phyloP scores from a whole-genome alignment of 306 rosid genomes.

The Gastrolobium villosum region DNA sequence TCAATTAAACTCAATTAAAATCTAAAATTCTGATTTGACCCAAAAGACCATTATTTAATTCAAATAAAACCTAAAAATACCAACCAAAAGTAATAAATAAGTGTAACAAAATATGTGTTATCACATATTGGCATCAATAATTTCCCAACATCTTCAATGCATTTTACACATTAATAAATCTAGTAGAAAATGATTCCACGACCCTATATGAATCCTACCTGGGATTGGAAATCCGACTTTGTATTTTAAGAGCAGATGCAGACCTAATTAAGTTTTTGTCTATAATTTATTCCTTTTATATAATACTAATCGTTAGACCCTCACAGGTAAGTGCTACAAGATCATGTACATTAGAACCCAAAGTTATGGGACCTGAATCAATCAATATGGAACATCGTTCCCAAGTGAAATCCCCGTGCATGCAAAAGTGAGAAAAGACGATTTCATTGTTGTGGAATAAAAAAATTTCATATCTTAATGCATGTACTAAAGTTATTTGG shows the following conservation, averaged over 20 bases:
- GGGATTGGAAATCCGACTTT: neutral
- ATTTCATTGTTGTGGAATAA: neutral
- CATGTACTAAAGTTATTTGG: neutral
- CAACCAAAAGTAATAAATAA: too few species aligned
- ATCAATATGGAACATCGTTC: conserved; percentile 17
- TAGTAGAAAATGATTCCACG: conserved; percentile 14
- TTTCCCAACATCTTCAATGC: neutral
- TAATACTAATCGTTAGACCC: neutral
- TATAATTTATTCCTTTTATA: conserved; percentile 12
- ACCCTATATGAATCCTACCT: neutral
- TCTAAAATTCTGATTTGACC: too few species aligned
- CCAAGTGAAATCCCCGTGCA: neutral
- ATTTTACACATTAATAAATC: neutral
- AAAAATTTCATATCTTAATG: neutral
- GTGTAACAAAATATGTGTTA: too few species aligned
- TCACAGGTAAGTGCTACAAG: conserved; percentile 26
- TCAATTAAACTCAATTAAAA: too few species aligned
- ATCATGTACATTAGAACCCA: conserved; percentile 30
- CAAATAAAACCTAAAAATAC: too few species aligned
- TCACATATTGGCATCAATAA: too few species aligned
- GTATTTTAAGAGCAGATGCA: neutral
- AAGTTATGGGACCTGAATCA: neutral
- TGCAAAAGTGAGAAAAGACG: neutral
- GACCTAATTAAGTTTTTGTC: neutral
- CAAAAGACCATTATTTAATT: too few species aligned